Percentiles rank a stretch among this genome's conserved stretches.
phyloP scores from a whole-genome alignment of 2,329 filamentous ascomycete species.

The Penicillium fuscoglaucum region DNA sequence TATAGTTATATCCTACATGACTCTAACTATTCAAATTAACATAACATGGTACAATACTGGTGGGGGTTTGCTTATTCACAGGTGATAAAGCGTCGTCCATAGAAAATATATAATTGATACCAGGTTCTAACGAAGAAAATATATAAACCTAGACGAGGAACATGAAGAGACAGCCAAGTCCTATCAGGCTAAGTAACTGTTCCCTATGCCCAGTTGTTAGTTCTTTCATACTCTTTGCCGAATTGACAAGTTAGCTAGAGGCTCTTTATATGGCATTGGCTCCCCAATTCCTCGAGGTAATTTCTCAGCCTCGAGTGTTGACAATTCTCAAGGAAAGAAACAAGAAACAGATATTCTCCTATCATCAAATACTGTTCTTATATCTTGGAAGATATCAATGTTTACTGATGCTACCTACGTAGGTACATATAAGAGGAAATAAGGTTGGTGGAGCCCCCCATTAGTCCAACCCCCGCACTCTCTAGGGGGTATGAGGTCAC shows the following conservation, averaged over 20 bases:
- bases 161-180: not conserved
- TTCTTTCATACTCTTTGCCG: not conserved
- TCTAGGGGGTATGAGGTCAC: slow-evolving; percentile 24
- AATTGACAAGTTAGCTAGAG: not conserved
- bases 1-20: too few relatives aligned
- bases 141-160: not conserved
- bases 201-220: too few relatives aligned
- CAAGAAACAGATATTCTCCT: not conserved
- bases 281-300: too few relatives aligned
- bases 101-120: not conserved
- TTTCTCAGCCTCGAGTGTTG: not conserved
- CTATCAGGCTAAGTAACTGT: not conserved
- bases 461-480: slow-evolving; percentile 19
- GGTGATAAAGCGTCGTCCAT: not conserved
- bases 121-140: not conserved
- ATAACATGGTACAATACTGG: not conserved
- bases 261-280: not conserved
- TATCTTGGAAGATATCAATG: not conserved
- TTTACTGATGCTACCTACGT: not conserved
- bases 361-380: not conserved
- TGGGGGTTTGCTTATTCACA: not conserved
- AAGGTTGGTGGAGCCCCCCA: not conserved
- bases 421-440: not conserved
- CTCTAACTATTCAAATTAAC: not conserved
- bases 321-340: not conserved